These are phyloP conservation scores for Aegilops sharonensis DNA, from an alignment of 176 grass and related monocot genomes.

Conservation along the genomic window DNA sequence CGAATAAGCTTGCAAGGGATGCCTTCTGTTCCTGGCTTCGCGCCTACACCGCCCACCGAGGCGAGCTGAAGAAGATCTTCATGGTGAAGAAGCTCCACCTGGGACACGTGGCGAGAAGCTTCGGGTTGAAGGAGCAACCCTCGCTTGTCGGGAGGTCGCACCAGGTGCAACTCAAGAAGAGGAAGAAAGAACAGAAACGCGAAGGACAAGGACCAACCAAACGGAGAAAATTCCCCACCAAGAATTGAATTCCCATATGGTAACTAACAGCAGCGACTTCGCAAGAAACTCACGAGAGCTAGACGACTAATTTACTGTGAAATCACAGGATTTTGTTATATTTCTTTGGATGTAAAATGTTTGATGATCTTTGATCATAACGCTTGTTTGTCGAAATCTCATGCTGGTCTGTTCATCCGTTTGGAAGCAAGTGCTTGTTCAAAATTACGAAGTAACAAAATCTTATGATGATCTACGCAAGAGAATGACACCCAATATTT, in stretches of 20 bases:
- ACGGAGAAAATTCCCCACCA: constrained; percentile 49
- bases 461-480: too few relatives aligned
- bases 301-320: background rate
- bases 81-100: constrained; percentile 95
- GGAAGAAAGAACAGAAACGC: constrained; percentile 63
- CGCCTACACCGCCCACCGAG: constrained; percentile 82
- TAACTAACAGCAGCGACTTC: background rate
- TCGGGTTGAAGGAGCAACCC: constrained; percentile 79
- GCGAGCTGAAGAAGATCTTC: constrained; percentile 94
- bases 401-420: too few relatives aligned
- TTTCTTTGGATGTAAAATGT: background rate
- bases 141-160: constrained; percentile 73
- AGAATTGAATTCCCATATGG: constrained; percentile 21
- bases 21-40: constrained; percentile 94
- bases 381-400: background rate
- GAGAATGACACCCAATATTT: too few relatives aligned
- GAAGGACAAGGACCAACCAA: constrained; percentile 34
- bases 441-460: too few relatives aligned
- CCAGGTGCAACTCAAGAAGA: constrained; percentile 72
- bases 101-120: constrained; percentile 84
- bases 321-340: background rate
- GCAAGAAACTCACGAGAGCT: background rate
- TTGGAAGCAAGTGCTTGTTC: too few relatives aligned
- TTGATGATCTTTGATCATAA: background rate
- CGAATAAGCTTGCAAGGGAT: constrained; percentile 72